Base-by-base conservation (phyloP, 106 monocot species). In the Cymbidium sinense region DNA sequence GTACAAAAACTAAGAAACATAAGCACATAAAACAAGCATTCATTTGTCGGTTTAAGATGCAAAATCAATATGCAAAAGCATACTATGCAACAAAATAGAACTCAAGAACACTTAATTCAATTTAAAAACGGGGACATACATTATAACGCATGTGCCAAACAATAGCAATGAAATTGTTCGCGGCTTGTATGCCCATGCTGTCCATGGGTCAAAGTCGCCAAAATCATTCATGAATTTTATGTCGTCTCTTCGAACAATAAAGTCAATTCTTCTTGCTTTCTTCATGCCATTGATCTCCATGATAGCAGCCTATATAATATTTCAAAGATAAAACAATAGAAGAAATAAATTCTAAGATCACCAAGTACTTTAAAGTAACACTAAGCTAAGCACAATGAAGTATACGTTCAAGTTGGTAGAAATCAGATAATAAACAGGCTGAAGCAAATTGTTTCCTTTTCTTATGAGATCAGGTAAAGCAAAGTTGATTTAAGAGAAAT, bases 121-220 rank as follows among this genome's bases (percentile, higher is more conserved):
- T 7, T 8, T 15, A 54, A 76, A 35, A 19, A 36, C 13, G 18
- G 55, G 58, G 15, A 50, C 90, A 86, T 67, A 93, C 93, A 93
- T 86, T 75, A 93, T 64, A 77, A 93, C 83, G 50, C 86, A 88
- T 28, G 93, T 84, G 75, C 93, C 93, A 64, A 88, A 47, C 31
- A 93, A 47, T 33, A 93, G 75, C 55, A 90, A 67, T 7, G 93
- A 84, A 27, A 93, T 86, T 65, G 93, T 93, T 25, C 90, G 82
- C 8, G 93, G 93, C 30, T 86, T 90, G 81, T 93, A 93, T 73
- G 88, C 90, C 93, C 93, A 93, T 52, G 90, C 93, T 64, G 90
- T 90, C 93, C 90, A 93, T 71, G 93, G 93, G 86, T 93, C 93
- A 78, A 86, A 77, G 34, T 90, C 88, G 55, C 84, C 88, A 43